phyloP scores from a whole-genome alignment of 805 yeast genomes.

The Metschnikowia bowlesiae region DNA sequence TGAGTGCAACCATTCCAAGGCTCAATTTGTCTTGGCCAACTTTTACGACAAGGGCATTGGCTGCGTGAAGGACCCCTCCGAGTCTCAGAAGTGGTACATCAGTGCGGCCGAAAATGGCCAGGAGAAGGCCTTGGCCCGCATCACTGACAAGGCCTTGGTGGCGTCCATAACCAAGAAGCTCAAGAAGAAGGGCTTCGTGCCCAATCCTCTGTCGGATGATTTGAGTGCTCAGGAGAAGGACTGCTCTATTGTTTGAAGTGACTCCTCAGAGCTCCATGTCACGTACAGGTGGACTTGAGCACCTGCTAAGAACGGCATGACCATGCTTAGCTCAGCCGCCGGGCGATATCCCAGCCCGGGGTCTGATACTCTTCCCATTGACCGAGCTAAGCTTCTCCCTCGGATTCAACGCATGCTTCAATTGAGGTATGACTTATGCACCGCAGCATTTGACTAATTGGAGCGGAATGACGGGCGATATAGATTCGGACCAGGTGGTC shows the following conservation, averaged over 20 bases:
- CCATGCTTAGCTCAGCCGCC: too few species aligned
- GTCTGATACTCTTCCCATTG: too few species aligned
- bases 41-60: conserved; percentile 89
- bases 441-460: too few species aligned
- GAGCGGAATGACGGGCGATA: too few species aligned
- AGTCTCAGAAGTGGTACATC: conserved; percentile 70
- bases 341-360: too few species aligned
- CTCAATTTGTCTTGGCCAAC: conserved; percentile 79
- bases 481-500: too few species aligned
- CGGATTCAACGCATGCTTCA: too few species aligned
- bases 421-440: too few species aligned
- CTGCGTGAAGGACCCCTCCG: conserved; percentile 51
- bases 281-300: too few species aligned
- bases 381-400: too few species aligned
- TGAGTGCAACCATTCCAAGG: conserved; percentile 65
- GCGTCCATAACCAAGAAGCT: conserved; percentile 27
- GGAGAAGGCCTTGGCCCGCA: conserved; percentile 32
- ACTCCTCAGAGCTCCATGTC: background rate
- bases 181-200: conserved; percentile 15
- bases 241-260: conserved; percentile 38
- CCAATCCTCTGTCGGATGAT: background rate
- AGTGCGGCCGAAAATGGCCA: conserved; percentile 62
- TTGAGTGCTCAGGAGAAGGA: conserved; percentile 35
- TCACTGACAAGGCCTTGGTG: conserved; percentile 29
- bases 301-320: too few species aligned